phyloP scores from a whole-genome alignment of 805 yeast genomes.

The Ogataea trehalophila region DNA sequence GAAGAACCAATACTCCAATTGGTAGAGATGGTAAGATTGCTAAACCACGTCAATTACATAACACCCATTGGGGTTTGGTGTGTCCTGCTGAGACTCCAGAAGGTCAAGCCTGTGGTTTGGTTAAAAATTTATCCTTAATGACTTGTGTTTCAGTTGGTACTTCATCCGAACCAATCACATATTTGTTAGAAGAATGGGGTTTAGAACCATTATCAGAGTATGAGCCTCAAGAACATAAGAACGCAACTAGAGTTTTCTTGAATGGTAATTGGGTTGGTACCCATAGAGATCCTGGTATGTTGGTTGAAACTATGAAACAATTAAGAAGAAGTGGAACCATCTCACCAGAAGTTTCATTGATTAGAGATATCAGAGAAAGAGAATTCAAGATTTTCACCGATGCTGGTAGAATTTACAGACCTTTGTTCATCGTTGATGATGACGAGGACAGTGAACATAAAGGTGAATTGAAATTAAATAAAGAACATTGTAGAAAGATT shows the following conservation, averaged over 20 bases:
- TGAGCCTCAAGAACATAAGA: slow-evolving; percentile 86
- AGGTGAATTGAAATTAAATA: slow-evolving; percentile 78
- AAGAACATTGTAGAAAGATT: slow-evolving; percentile 75
- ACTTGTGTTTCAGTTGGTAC: slow-evolving; percentile 97
- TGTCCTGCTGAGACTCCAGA: slow-evolving; percentile 99
- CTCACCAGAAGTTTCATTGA: slow-evolving; percentile 92
- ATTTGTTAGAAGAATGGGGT: slow-evolving; percentile 98
- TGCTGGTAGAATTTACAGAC: slow-evolving; percentile 98
- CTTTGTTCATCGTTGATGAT: slow-evolving; percentile 89
- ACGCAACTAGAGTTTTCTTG: slow-evolving; percentile 90
- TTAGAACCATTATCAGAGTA: slow-evolving; percentile 96
- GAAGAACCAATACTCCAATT: slow-evolving; percentile 98
- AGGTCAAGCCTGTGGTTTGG: slow-evolving; percentile 99
- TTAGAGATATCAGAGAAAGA: slow-evolving; percentile 93
- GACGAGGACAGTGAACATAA: slow-evolving; percentile 61
- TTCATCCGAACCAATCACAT: slow-evolving; percentile 90
- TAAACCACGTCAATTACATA: slow-evolving; percentile 97
- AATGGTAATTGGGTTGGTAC: slow-evolving; percentile 99
- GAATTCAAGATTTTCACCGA: slow-evolving; percentile 96
- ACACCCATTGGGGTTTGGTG: slow-evolving; percentile 99
- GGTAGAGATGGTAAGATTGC: slow-evolving; percentile 99
- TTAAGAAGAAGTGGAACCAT: slow-evolving; percentile 94
- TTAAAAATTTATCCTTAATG: slow-evolving; percentile 93
- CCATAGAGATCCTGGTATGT: slow-evolving; percentile 90
- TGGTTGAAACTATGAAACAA: slow-evolving; percentile 85